These are phyloP conservation scores for Cicer arietinum DNA, from an alignment of 306 rosid genomes.

Conservation along the genomic window DNA sequence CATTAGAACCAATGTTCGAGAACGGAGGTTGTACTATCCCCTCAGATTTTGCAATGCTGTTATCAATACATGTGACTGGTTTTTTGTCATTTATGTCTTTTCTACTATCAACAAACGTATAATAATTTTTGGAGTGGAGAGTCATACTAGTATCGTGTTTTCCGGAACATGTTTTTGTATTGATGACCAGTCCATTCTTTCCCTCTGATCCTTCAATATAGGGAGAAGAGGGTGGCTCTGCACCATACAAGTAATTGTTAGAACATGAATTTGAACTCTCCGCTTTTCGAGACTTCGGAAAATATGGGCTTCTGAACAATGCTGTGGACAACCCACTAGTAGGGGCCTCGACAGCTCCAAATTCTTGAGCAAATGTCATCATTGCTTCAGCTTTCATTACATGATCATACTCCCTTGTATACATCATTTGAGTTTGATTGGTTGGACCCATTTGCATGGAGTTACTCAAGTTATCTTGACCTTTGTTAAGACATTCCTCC, in stretches of 20 bases:
- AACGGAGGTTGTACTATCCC: conserved; percentile 57
- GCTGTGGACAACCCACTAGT: conserved; percentile 75
- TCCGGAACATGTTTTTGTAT: conserved; percentile 57
- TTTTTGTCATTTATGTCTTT: conserved; percentile 65
- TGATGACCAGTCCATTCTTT: conserved; percentile 59
- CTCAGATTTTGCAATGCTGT: conserved; percentile 56
- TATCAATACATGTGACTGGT: conserved; percentile 49
- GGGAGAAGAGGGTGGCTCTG: conserved; percentile 87
- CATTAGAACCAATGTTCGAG: conserved; percentile 63
- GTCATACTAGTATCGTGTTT: conserved; percentile 52
- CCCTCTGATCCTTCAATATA: conserved; percentile 73
- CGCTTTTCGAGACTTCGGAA: conserved; percentile 70
- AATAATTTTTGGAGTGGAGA: conserved; percentile 64
- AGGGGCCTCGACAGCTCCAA: conserved; percentile 95
- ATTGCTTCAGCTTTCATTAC: conserved; percentile 92
- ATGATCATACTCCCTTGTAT: conserved; percentile 82
- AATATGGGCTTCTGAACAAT: conserved; percentile 83
- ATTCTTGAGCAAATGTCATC: conserved; percentile 95
- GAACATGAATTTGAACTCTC: conserved; percentile 78
- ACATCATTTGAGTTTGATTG: conserved; percentile 61
- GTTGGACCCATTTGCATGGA: conserved; percentile 54
- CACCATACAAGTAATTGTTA: conserved; percentile 77
- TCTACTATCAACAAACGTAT: conserved; percentile 70
- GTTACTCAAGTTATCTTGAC: conserved; percentile 61
- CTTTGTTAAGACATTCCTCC: conserved; percentile 70